Base-by-base conservation (phyloP, 345 rosid species). In the Psidium guajava region DNA sequence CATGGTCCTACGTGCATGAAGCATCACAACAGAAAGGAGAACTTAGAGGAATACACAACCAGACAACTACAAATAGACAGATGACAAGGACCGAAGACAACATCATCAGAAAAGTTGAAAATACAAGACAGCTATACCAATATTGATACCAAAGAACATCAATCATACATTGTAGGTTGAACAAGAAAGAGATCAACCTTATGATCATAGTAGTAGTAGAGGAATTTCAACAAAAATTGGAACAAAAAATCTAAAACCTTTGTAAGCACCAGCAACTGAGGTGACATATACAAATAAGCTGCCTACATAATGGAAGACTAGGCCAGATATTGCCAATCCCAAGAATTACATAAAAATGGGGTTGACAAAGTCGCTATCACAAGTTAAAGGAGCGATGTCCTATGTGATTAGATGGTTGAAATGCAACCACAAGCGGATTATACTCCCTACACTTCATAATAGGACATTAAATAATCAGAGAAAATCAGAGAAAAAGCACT, bases 1-100 rank as follows among this genome's bases (percentile, higher is more conserved):
- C 99, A 91, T 97, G 98, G 87, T 94, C 96, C 99, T 97, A 84
- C 73, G 24, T 80, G 57, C 86, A 69, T 55, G 49, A 86, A 84
- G 83, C 55, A 88, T 80, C 83, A 87, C 54, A 54, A 55, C 27
- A 54, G 49, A 82, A 88, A 55, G 64, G 18, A 75, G 40, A 56
- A 56, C 73, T 40, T 36, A 59, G 5, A 3, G 8, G 85, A 83
- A 58, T 25, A 40, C 22, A 44, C 15, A 21, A 82, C 3, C 83
- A 51, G 6, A 69, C 80, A 69, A 18, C 80, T 69, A 18, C 47
- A 69, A 36, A 36, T 9, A 69, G 25, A 69, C 25, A 36, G 25
- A 69, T 69, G 80, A 50, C 54, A 77, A 40, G 73, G 47, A 85
- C 56, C 21, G 42, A 51, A 73, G 20, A 74, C 32, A 24, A 32